Evolutionary conservation across 495 filamentous ascomycete species (phyloP).

Genomic region (Delitschia confertaspora): DNA sequence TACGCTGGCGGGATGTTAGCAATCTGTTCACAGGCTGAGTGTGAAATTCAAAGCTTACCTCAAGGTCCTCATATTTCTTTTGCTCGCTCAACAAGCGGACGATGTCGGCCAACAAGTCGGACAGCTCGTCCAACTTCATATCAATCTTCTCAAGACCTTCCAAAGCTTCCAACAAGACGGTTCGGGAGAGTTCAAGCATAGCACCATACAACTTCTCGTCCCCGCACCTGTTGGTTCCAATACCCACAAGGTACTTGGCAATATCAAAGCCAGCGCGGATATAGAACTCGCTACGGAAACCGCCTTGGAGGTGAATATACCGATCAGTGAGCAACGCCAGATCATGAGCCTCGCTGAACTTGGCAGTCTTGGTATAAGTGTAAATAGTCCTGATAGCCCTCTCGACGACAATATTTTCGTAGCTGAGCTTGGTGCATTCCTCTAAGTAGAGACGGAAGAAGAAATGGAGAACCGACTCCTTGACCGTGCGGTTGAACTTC

Average conservation of each 20-base stretch:
- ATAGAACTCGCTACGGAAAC: conserved; percentile 36
- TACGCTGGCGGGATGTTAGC: conserved; percentile 14
- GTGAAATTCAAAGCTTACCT: conserved; percentile 8
- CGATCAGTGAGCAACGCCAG: conserved; percentile 46
- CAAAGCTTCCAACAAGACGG: conserved; percentile 17
- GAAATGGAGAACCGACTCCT: conserved; percentile 12
- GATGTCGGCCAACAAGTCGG: conserved; percentile 15
- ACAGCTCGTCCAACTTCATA: conserved; percentile 16
- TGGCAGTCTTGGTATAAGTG: conserved; percentile 17
- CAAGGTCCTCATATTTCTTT: conserved; percentile 23
- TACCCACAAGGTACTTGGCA: conserved; percentile 14
- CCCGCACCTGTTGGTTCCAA: conserved; percentile 11
- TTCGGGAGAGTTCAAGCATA: conserved; percentile 24
- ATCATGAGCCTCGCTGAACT: conserved; percentile 46
- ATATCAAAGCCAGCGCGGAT: conserved; percentile 19
- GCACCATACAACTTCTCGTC: conserved; percentile 13
- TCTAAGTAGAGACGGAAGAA: conserved; percentile 25
- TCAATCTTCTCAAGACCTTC: conserved; percentile 10
- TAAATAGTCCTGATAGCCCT: conserved; percentile 10
- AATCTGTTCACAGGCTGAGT: not conserved
- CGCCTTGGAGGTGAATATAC: conserved; percentile 48
- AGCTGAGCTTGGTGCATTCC: conserved; percentile 11
- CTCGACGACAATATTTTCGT: conserved; percentile 21
- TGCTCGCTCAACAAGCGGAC: conserved; percentile 21
- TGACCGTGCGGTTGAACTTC: conserved; percentile 41